phyloP scores from a whole-genome alignment of 352 stramenopile species.

The Phytopythium ostracodes region DNA sequence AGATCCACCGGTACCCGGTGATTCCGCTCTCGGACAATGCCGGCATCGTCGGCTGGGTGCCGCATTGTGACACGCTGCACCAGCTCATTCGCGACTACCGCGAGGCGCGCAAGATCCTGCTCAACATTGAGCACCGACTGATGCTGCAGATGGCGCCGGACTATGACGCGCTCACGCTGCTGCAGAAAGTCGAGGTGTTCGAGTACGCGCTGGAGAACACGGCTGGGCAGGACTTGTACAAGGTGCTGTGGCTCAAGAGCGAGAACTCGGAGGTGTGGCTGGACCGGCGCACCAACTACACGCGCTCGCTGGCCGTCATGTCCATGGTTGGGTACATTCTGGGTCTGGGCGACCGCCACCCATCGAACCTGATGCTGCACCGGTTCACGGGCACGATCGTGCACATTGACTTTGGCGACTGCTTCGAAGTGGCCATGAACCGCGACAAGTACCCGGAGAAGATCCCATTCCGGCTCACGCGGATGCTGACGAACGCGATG shows the following conservation, averaged over 20 bases:
- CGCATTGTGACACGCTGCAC: slow-evolving; percentile 98
- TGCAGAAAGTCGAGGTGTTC: slow-evolving; percentile 99
- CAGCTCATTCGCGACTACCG: slow-evolving; percentile 95
- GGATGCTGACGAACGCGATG: slow-evolving; percentile 99
- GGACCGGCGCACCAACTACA: slow-evolving; percentile 97
- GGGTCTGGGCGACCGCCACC: slow-evolving; percentile 98
- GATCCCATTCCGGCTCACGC: slow-evolving; percentile 98
- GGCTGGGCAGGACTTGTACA: slow-evolving; percentile 96
- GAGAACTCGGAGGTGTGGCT: slow-evolving; percentile 99
- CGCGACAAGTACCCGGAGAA: slow-evolving; percentile 99
- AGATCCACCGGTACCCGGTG: slow-evolving; percentile 97
- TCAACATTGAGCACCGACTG: slow-evolving; percentile 94
- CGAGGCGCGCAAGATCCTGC: slow-evolving; percentile 84
- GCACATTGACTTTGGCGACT: slow-evolving; percentile 97
- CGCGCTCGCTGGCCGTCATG: slow-evolving; percentile 97
- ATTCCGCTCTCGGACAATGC: slow-evolving; percentile 98
- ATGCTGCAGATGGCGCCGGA: slow-evolving; percentile 89
- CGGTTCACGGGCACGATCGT: slow-evolving; percentile 95
- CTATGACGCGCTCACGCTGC: slow-evolving; percentile 95
- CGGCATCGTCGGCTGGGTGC: slow-evolving; percentile 98
- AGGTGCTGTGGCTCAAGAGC: slow-evolving; percentile 95
- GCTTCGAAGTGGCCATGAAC: slow-evolving; percentile 99
- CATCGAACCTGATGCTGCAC: slow-evolving; percentile 99
- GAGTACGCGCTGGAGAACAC: slow-evolving; percentile 91
- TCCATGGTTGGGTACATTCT: slow-evolving; percentile 99